Evolutionary conservation across 2,329 filamentous ascomycete genomes (phyloP), one percentile per base, ranked within the genome.

Genomic region (Paraphaeosphaeria sporulosa): DNA sequence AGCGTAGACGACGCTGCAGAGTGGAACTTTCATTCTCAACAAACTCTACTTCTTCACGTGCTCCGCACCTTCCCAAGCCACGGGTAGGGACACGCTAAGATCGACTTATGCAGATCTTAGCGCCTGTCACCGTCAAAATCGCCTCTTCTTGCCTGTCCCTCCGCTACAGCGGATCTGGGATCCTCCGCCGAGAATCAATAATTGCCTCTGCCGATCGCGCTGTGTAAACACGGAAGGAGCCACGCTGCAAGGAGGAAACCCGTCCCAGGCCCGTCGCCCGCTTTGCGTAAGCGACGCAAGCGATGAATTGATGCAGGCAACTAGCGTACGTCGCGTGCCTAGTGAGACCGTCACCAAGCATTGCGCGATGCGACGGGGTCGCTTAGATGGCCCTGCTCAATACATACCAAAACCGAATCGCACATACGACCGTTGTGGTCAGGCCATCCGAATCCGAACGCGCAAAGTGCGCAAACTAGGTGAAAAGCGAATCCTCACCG

Each of bases 31-130:
- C 48, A 4, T 38, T 2, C 30, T 10, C 3, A n/a, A 4, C 53
- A 46, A 17, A 5, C 13, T 30, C 8, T 17, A n/a, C 30, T 55
- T 3, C 36, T 46, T 51, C 21, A 23, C 47, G n/a, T 48, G 27
- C 30, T 9, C 15, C 5, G 21, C 19, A 43, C 43, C 27, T 40
- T 49, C 34, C 23, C n/a, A 21, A 34, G n/a, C 51, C 15, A 36
- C 30, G 42, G 50, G 21, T 46, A 38, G 34, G 21, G 51, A 46
- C 55, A 58, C 61, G 61, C 23, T 48, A 56, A 25, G 62, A 62
- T 62, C 62, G 55, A 12, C 62, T 53, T 59, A 60, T 58, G 55
- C 58, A 56, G 55, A 61, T 61, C 61, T 42, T 48, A 44, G 57
- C 57, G 32, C 30, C 13, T 13, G 21, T 27, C 40, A 47, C 58